Conservation (phyloP, 164 flowering plant species). For the Pachysandra terminalis region DNA sequence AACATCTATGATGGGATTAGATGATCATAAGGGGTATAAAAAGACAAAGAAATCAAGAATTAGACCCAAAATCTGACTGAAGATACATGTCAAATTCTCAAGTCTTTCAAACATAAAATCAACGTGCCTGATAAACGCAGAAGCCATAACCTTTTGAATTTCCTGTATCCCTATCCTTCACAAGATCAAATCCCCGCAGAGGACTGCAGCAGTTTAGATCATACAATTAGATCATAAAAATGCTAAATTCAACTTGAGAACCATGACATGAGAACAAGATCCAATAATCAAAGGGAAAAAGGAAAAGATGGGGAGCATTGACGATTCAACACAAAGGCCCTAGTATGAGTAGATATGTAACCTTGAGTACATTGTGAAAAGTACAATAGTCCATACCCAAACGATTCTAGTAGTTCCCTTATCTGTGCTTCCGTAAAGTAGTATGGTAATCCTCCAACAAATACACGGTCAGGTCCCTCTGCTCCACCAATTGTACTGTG, state of each 20-base stretch:
- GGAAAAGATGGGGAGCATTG: not conserved
- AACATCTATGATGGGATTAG: not conserved
- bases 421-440: constrained; percentile 75
- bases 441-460: constrained; percentile 91
- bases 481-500: constrained; percentile 57
- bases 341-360: not conserved
- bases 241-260: not conserved
- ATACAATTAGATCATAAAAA: constrained; percentile 7
- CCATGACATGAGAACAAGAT: not conserved
- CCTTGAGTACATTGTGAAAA: not conserved
- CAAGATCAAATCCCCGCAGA: constrained; percentile 78
- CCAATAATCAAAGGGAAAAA: not conserved
- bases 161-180: constrained; percentile 87
- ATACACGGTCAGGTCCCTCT: constrained; percentile 81
- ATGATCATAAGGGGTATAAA: not conserved
- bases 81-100: too few relatives aligned
- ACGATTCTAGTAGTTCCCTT: constrained; percentile 66
- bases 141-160: constrained; percentile 91
- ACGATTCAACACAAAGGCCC: not conserved
- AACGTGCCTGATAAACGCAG: constrained; percentile 68
- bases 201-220: constrained; percentile 38
- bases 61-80: not conserved
- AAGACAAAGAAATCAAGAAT: not conserved
- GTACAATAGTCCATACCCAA: constrained; percentile 49
- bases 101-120: constrained; percentile 2